Evolutionary conservation across 78 protist species (phyloP).

Genomic region (Dictyostelium capitatum): DNA sequence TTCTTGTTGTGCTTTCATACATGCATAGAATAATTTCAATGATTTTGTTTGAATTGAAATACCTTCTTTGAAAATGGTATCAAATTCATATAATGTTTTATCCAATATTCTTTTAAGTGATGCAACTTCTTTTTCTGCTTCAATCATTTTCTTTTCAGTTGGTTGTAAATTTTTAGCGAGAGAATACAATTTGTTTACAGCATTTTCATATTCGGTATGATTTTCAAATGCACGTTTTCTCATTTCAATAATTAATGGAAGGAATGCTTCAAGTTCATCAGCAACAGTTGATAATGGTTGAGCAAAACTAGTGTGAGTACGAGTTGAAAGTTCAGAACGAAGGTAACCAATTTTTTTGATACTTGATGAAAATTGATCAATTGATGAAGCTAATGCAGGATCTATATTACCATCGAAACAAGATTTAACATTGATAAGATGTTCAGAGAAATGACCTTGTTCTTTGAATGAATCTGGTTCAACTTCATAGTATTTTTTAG

Average conservation of each 20-base stretch:
- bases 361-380: conserved; percentile 47
- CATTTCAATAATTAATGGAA: conserved; percentile 56
- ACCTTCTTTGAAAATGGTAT: conserved; percentile 53
- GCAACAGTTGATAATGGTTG: conserved; percentile 28
- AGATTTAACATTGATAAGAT: not conserved
- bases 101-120: conserved; percentile 33
- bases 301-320: conserved; percentile 31
- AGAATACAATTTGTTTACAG: conserved; percentile 36
- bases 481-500: conserved; percentile 70
- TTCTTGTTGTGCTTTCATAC: conserved; percentile 79
- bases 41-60: conserved; percentile 46
- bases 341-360: conserved; percentile 56
- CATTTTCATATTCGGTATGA: conserved; percentile 48
- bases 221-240: conserved; percentile 65
- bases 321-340: conserved; percentile 29
- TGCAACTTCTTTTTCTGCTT: conserved; percentile 55
- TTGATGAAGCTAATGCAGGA: not conserved
- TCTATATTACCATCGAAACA: conserved; percentile 38
- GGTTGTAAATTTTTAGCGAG: conserved; percentile 57
- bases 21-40: conserved; percentile 47
- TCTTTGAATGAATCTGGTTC: conserved; percentile 67
- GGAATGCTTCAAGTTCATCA: conserved; percentile 48
- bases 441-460: conserved; percentile 64
- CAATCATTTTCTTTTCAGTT: conserved; percentile 63
- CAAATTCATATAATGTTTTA: conserved; percentile 34